A percentile compares a stretch with the other conserved stretches of the same genome.
These are phyloP conservation scores for Halophytophthora batemanensis DNA, from an alignment of 352 stramenopile species.

Conservation along the genomic window DNA sequence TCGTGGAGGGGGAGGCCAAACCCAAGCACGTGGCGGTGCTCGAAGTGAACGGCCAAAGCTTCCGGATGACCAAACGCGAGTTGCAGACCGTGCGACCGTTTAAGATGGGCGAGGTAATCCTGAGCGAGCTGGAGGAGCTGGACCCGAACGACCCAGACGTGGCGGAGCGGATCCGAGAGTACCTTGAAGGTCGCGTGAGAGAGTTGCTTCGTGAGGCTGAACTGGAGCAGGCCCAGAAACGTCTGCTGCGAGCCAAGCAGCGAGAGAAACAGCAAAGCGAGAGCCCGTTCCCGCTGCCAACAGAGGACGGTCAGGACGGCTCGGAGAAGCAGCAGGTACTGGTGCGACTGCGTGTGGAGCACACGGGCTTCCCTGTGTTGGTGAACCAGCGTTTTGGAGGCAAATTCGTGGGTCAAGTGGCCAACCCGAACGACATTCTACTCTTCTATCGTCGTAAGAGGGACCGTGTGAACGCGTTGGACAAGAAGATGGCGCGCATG, in stretches of 20 bases:
- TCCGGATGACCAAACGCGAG: conserved; percentile 81
- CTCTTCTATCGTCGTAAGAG: conserved; percentile 78
- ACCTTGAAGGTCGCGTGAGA: conserved; percentile 60
- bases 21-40: conserved; percentile 88
- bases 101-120: conserved; percentile 88
- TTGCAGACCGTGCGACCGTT: conserved; percentile 93
- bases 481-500: conserved; percentile 32
- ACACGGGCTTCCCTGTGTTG: conserved; percentile 85
- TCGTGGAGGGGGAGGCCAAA: conserved; percentile 86
- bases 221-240: conserved; percentile 30
- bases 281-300: conserved; percentile 28
- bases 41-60: conserved; percentile 88
- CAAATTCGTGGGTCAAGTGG: conserved; percentile 81
- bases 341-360: conserved; percentile 84
- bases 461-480: conserved; percentile 37
- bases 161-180: conserved; percentile 59
- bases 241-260: conserved; percentile 13
- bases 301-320: conserved; percentile 6
- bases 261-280: conserved; percentile 28
- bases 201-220: conserved; percentile 69
- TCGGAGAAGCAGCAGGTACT: conserved; percentile 60
- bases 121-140: conserved; percentile 84
- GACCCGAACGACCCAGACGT: conserved; percentile 91
- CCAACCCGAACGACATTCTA: conserved; percentile 88
- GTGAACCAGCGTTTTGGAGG: conserved; percentile 87